Evolutionary conservation across 2,329 filamentous ascomycete genomes (phyloP), one percentile per base, ranked within the genome.

Genomic region (Sporothrix schenckii): DNA sequence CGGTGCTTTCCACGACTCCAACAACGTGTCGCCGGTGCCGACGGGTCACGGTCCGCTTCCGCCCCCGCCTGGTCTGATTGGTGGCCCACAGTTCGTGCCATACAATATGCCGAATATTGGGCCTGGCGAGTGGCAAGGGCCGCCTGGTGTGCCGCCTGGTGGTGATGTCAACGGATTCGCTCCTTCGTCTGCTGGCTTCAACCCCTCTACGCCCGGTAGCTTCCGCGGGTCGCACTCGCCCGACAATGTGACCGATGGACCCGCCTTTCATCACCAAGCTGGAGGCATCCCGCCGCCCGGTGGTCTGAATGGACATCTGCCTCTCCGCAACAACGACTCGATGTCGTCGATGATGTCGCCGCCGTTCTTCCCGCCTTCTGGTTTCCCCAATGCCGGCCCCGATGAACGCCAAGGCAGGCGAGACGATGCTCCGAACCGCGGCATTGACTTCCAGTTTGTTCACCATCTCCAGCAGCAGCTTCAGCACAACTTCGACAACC

Each of bases 131-230:
- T 74, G 73, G 73, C 56, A 47, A 13, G 72, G 71, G 2, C 72
- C 61, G 14, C 69, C 70, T 5, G 52, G 67, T 27, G 16, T 65
- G 7, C 60, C 67, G 3, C 49, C 14, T 3, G 47, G 27, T 6
- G 44, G 53, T 13, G 72, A 72, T 1, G 34, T 70, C 47, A 73
- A 71, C 19, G 69, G 73, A 10, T 73, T 63, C 41, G 39, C 49
- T 0, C 70, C 69, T 13, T 77, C 77, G 49, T 73, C 77, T 19
- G 80, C 80, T 11, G 80, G 79, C 73, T 85, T 86, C 75, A 84
- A 83, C 3, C 85, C 87, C 1, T 83, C 84, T 1, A 88, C 86
- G 1, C 85, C 87, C 4, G 87, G 87, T 72, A 89, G 87, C 77
- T 88, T 87, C 75, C 87, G 88, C 69, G 87, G 84, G 49, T 89